These are phyloP conservation scores for Mikania micrantha DNA, from an alignment of 129 eudicot genomes.

Conservation along the genomic window DNA sequence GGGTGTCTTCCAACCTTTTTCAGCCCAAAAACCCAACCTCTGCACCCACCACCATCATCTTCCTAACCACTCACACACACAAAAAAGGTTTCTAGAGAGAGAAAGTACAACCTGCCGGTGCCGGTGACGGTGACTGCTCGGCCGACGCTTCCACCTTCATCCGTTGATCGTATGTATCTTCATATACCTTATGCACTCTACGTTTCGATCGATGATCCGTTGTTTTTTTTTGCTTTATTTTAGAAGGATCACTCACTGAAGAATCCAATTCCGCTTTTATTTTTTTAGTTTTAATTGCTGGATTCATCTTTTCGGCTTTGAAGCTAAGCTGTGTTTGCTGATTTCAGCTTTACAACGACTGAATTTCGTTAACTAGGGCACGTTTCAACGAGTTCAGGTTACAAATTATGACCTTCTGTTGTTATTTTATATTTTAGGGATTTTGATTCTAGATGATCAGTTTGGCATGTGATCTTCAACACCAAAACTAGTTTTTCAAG, in stretches of 20 bases:
- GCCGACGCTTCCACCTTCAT: background rate
- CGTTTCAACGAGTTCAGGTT: background rate
- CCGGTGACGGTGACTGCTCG: background rate
- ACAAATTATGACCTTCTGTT: background rate
- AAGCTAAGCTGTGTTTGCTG: slow-evolving; percentile 14
- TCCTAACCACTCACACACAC: background rate
- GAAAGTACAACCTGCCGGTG: background rate
- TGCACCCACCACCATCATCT: slow-evolving; percentile 1
- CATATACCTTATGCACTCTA: slow-evolving; percentile 8
- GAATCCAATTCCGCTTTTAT: background rate
- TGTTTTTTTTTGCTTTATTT: background rate
- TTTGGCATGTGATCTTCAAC: no score
- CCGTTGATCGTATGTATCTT: slow-evolving; percentile 4
- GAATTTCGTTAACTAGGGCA: slow-evolving; percentile 10
- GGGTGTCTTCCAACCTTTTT: slow-evolving; percentile 10
- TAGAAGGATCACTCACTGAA: background rate
- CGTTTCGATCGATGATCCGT: background rate
- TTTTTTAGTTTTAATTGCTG: slow-evolving; percentile 1
- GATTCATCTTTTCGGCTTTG: background rate
- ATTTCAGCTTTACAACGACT: slow-evolving; percentile 8
- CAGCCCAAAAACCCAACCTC: background rate
- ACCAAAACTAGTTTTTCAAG: background rate
- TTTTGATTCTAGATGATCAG: background rate
- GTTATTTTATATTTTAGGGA: background rate
- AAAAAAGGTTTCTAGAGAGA: background rate